A percentile compares a stretch with the other conserved stretches of the same genome.
These are phyloP conservation scores for Aspergillus terreus DNA, from an alignment of 2,329 filamentous ascomycete genomes.

Conservation along the genomic window DNA sequence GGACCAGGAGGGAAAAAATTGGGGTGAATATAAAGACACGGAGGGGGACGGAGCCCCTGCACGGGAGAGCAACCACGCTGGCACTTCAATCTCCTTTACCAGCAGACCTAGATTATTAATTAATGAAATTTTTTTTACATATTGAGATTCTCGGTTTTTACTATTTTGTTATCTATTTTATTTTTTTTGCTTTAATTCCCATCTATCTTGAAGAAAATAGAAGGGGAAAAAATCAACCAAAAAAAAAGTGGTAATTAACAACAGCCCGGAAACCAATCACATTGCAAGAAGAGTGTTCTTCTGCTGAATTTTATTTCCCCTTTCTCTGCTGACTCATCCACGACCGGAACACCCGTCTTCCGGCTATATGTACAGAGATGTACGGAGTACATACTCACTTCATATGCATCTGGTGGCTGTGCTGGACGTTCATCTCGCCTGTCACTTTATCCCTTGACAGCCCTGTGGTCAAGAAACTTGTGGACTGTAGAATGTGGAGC, in stretches of 20 bases:
- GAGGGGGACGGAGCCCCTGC: neutral
- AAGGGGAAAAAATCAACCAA: neutral
- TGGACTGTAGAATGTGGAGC: too few relatives aligned
- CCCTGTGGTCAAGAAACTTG: too few relatives aligned
- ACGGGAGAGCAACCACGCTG: too few relatives aligned
- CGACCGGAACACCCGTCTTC: neutral
- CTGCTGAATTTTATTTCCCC: too few relatives aligned
- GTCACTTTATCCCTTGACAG: too few relatives aligned
- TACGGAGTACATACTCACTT: too few relatives aligned
- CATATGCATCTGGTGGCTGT: too few relatives aligned
- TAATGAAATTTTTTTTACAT: neutral
- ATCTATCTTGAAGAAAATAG: neutral
- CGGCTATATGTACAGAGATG: neutral
- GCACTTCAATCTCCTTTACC: neutral
- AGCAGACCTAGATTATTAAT: neutral
- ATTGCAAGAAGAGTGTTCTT: neutral
- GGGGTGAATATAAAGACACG: conserved; percentile 1
- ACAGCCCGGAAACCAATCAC: neutral
- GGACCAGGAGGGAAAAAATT: conserved; percentile 3
- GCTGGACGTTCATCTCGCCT: too few relatives aligned
- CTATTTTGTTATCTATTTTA: neutral
- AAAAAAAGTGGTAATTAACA: neutral
- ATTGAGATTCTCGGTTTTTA: neutral
- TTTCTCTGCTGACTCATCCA: neutral
- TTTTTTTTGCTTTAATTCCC: neutral